These are phyloP conservation scores for Dissophora ornata DNA, from an alignment of 192 early-diverging fungal species.

Conservation along the genomic window DNA sequence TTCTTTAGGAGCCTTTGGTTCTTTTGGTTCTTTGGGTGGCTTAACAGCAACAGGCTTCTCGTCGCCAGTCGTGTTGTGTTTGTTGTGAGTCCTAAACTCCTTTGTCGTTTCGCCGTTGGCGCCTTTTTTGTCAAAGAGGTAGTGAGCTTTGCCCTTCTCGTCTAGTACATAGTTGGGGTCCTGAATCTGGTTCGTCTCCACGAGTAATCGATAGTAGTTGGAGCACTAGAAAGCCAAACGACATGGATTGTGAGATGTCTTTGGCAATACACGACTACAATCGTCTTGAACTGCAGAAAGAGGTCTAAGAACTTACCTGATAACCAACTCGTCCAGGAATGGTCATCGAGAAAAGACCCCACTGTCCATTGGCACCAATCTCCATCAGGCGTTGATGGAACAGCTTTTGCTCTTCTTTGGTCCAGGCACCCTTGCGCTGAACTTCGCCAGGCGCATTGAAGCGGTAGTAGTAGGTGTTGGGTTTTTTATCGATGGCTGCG, in stretches of 20 bases:
- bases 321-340: constrained; percentile 97
- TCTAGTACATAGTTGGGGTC: constrained; percentile 95
- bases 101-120: constrained; percentile 82
- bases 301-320: constrained; percentile 66
- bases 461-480: constrained; percentile 97
- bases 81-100: constrained; percentile 84
- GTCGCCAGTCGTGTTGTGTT: constrained; percentile 53
- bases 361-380: constrained; percentile 94
- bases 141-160: constrained; percentile 91
- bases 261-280: no score
- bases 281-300: not conserved
- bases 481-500: constrained; percentile 92
- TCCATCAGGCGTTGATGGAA: constrained; percentile 88
- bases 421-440: constrained; percentile 93
- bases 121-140: constrained; percentile 88
- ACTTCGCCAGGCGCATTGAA: constrained; percentile 98
- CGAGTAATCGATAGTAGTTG: constrained; percentile 93
- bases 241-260: not conserved
- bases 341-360: constrained; percentile 96
- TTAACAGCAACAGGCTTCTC: constrained; percentile 43
- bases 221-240: constrained; percentile 73
- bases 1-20: constrained; percentile 50
- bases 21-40: constrained; percentile 49
- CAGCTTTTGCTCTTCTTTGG: constrained; percentile 83
- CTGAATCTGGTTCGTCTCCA: constrained; percentile 87